Evolutionary conservation across 129 eudicot genomes (phyloP), one percentile per base, ranked within the genome.

Genomic region (Sambucus nigra): DNA sequence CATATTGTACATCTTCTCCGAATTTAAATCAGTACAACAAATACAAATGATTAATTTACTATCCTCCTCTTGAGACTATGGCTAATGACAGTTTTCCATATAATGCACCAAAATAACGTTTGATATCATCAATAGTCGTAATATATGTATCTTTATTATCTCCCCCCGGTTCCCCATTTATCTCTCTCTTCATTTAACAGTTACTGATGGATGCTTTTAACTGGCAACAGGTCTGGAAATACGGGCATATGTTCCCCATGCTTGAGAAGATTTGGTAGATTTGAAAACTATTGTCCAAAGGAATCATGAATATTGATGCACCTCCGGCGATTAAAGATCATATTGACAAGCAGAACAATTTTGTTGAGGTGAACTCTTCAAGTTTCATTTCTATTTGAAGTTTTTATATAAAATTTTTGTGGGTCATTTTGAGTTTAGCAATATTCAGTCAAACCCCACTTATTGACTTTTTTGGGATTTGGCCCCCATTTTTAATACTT

Each of bases 351-450:
- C 73, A 70, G 49, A 65, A 76, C 53, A 42, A 68, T 61, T 61
- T 73, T 33, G 58, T 58, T 38, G 87, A 86, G 93, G 95, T 82
- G 40, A 75, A n/a, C n/a, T n/a, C n/a, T n/a, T n/a, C n/a, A 33
- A 25, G 51, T 33, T 35, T 56, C 26, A 63, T 23, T 32, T 35
- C 58, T 21, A 53, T 51, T 44, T 51, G 65, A 22, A 40, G 50
- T 21, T 22, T 32, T 59, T 15, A 2, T 16, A 17, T 49, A 24
- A 16, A 46, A 46, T 25, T n/a, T n/a, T n/a, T n/a, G n/a, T n/a
- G n/a, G n/a, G n/a, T n/a, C n/a, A n/a, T n/a, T n/a, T n/a, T n/a
- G n/a, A n/a, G n/a, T n/a, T n/a, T n/a, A n/a, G n/a, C n/a, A n/a
- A n/a, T n/a, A n/a, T n/a, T n/a, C n/a, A n/a, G n/a, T n/a, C n/a